phyloP scores from a whole-genome alignment of 1,284 basidiomycete species.

The Boletus hoseneyae region DNA sequence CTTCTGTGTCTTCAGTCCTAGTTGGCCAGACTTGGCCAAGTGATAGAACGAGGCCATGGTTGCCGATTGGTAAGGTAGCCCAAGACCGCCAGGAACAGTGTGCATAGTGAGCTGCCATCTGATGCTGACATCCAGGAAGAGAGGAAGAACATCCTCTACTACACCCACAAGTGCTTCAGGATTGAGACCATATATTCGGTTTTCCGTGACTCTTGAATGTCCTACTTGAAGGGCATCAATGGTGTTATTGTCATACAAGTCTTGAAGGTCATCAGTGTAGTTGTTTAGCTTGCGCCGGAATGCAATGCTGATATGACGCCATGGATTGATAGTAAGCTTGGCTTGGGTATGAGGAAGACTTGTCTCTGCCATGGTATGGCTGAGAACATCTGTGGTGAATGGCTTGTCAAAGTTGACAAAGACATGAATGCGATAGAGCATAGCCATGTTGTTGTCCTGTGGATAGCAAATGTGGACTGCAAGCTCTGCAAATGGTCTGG shows the following conservation, averaged over 20 bases:
- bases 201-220: conserved; percentile 24
- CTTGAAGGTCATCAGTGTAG: not conserved
- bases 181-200: conserved; percentile 21
- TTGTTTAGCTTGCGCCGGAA: conserved; percentile 20
- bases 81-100: conserved; percentile 1
- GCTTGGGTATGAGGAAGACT: not conserved
- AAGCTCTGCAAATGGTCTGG: not conserved
- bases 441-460: not conserved
- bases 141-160: not conserved
- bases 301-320: conserved; percentile 27
- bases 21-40: no score
- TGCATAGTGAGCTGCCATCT: not conserved
- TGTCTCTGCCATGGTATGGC: not conserved
- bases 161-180: not conserved
- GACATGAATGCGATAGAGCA: not conserved
- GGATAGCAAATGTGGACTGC: not conserved
- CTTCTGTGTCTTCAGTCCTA: no score
- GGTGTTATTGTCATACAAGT: conserved; percentile 12
- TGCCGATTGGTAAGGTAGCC: no score
- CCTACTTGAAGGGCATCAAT: conserved; percentile 26
- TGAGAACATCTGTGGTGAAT: not conserved
- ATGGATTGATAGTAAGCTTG: conserved; percentile 14
- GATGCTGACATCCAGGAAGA: not conserved
- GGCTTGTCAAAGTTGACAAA: not conserved
- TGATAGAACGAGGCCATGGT: no score